phyloP scores from a whole-genome alignment of 805 yeast genomes.

The Hagleromyces aurorensis region DNA sequence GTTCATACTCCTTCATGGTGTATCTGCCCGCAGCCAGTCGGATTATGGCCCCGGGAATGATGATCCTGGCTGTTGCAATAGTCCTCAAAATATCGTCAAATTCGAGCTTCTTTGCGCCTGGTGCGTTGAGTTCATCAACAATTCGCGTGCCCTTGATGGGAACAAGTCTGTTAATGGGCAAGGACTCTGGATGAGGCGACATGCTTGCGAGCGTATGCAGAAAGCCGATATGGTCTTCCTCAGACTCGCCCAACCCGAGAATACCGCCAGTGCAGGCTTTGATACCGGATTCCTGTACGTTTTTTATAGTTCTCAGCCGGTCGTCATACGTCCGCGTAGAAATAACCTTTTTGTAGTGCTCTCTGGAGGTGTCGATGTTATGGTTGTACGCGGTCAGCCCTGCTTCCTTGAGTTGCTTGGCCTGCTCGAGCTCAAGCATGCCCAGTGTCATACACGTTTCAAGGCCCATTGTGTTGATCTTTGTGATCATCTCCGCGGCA shows the following conservation, averaged over 20 bases:
- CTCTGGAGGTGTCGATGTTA: conserved; percentile 72
- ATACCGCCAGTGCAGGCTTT: conserved; percentile 76
- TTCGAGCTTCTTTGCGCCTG: conserved; percentile 38
- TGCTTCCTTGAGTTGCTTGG: conserved; percentile 48
- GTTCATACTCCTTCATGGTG: conserved; percentile 72
- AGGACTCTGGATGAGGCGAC: conserved; percentile 69
- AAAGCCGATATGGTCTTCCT: conserved; percentile 62
- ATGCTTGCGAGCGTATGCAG: conserved; percentile 58
- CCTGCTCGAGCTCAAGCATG: conserved; percentile 64
- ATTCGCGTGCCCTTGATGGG: conserved; percentile 75
- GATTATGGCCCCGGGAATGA: conserved; percentile 66
- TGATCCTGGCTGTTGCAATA: conserved; percentile 64
- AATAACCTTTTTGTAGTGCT: conserved; percentile 65
- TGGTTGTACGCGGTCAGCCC: conserved; percentile 80
- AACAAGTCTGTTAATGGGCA: conserved; percentile 75
- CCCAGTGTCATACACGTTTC: conserved; percentile 79
- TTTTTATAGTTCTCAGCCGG: conserved; percentile 55
- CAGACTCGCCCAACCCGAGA: conserved; percentile 68
- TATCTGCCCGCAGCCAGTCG: conserved; percentile 77
- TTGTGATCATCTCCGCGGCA: conserved; percentile 57
- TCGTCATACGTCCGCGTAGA: conserved; percentile 67
- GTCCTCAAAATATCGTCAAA: conserved; percentile 60
- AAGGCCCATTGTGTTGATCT: conserved; percentile 57
- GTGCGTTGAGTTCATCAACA: conserved; percentile 42
- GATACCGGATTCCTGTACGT: conserved; percentile 56